These are phyloP conservation scores for Skeletonema grethae DNA, from an alignment of 108 stramenopile species.

Conservation along the genomic window DNA sequence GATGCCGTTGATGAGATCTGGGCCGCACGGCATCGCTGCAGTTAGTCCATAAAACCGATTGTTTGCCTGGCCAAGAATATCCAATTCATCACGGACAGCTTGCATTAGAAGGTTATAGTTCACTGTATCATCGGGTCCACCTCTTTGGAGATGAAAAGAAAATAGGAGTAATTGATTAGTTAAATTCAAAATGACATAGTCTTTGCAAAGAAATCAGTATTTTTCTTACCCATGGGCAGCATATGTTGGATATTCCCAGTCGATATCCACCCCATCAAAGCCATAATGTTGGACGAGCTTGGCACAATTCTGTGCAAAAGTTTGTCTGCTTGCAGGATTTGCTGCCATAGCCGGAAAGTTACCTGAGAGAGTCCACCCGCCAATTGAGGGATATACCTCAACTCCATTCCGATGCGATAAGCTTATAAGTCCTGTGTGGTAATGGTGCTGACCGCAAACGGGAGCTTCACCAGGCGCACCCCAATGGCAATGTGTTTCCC, in stretches of 20 bases:
- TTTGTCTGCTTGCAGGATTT: neutral
- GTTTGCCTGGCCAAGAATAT: constrained; percentile 24
- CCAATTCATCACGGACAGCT: constrained; percentile 30
- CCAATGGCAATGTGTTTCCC: constrained; percentile 21
- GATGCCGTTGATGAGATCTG: constrained; percentile 23
- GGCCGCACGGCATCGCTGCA: constrained; percentile 46
- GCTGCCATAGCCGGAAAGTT: constrained; percentile 40
- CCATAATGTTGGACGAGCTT: constrained; percentile 36
- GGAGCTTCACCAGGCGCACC: constrained; percentile 18
- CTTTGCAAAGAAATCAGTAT: too few relatives aligned
- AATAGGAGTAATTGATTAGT: neutral
- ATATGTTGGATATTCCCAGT: constrained; percentile 12
- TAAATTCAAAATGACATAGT: neutral
- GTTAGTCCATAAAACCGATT: constrained; percentile 37
- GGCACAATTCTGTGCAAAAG: constrained; percentile 38
- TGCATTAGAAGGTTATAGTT: constrained; percentile 32
- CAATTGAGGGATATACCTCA: constrained; percentile 39
- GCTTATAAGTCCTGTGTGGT: constrained; percentile 30
- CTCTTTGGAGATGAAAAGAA: constrained; percentile 12
- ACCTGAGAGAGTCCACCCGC: constrained; percentile 36
- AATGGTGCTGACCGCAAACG: constrained; percentile 13
- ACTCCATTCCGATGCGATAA: constrained; percentile 27
- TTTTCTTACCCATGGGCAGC: neutral
- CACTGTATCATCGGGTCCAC: constrained; percentile 33
- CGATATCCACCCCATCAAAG: constrained; percentile 41